Conservation (phyloP, 176 grass and related monocot species). For the Triticum urartu region DNA sequence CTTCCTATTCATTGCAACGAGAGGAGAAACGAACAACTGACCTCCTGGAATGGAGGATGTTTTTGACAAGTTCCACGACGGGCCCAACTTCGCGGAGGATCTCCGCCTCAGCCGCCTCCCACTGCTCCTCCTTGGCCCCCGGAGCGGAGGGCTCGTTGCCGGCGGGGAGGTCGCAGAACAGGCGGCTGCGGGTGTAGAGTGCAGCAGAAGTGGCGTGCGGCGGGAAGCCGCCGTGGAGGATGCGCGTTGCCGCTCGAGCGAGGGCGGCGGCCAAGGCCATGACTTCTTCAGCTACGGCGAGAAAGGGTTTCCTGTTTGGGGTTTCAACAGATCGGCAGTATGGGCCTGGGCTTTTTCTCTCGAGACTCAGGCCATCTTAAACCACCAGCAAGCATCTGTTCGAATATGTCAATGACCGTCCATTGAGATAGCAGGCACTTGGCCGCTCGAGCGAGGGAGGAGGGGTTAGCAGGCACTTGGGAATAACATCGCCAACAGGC, state of each 20-base stretch:
- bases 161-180: conserved; percentile 16
- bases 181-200: neutral
- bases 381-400: no score
- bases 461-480: no score
- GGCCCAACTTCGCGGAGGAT: conserved; percentile 31
- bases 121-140: neutral
- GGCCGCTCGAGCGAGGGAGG: no score
- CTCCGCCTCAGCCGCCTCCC: conserved; percentile 27
- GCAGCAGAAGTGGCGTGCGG: neutral
- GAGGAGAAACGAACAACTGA: neutral
- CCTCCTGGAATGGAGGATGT: conserved; percentile 27
- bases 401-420: no score
- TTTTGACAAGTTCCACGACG: conserved; percentile 26
- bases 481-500: no score
- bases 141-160: conserved; percentile 11
- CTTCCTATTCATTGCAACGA: neutral
- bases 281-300: neutral
- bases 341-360: neutral
- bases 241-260: conserved; percentile 16
- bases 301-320: neutral
- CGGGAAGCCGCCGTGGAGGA: conserved; percentile 26
- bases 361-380: no score
- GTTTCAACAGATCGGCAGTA: neutral
- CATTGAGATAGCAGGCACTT: no score
- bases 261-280: conserved; percentile 38